Percentiles rank a stretch among this genome's conserved stretches.
phyloP scores from a whole-genome alignment of 2,329 filamentous ascomycete species.

The Ceratocystis papillata region DNA sequence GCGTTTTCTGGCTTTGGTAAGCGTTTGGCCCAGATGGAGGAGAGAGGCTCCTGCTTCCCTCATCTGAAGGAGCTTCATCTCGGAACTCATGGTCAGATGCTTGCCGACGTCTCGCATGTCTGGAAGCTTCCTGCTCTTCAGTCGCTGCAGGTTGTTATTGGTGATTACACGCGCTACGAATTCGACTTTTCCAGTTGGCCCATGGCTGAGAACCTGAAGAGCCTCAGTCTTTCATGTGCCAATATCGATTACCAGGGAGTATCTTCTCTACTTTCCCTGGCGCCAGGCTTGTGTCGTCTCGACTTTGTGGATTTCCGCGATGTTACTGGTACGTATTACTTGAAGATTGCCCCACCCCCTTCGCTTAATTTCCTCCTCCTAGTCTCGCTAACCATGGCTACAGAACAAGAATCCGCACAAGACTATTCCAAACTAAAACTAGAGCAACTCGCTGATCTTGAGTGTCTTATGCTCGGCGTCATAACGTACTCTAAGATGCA shows the following conservation, averaged over 20 bases:
- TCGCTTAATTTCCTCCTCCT: not conserved
- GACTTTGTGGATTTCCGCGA: slow-evolving; percentile 21
- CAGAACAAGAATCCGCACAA: slow-evolving; percentile 14
- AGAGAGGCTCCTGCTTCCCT: slow-evolving; percentile 15
- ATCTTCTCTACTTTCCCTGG: slow-evolving; percentile 16
- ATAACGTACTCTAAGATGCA: slow-evolving; percentile 14
- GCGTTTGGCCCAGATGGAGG: slow-evolving; percentile 10
- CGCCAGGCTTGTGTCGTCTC: slow-evolving; percentile 15
- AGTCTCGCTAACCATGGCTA: not conserved
- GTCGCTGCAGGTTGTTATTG: slow-evolving; percentile 16
- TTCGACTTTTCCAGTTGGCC: slow-evolving; percentile 15
- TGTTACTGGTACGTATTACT: slow-evolving; percentile 15
- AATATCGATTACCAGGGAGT: slow-evolving; percentile 22
- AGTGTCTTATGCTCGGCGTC: slow-evolving; percentile 19
- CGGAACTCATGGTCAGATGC: slow-evolving; percentile 18
- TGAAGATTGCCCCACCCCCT: not conserved
- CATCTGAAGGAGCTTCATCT: slow-evolving; percentile 14
- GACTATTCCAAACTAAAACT: slow-evolving; percentile 21
- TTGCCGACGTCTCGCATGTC: slow-evolving; percentile 1
- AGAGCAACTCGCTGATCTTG: slow-evolving; percentile 21
- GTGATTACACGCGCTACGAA: slow-evolving; percentile 15
- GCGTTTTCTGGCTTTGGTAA: slow-evolving; percentile 19
- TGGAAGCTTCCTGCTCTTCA: slow-evolving; percentile 18
- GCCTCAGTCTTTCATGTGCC: slow-evolving; percentile 5
- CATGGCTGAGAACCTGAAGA: slow-evolving; percentile 3